phyloP scores from a whole-genome alignment of 2,329 filamentous ascomycete genomes.

The Fusarium sambucinum region DNA sequence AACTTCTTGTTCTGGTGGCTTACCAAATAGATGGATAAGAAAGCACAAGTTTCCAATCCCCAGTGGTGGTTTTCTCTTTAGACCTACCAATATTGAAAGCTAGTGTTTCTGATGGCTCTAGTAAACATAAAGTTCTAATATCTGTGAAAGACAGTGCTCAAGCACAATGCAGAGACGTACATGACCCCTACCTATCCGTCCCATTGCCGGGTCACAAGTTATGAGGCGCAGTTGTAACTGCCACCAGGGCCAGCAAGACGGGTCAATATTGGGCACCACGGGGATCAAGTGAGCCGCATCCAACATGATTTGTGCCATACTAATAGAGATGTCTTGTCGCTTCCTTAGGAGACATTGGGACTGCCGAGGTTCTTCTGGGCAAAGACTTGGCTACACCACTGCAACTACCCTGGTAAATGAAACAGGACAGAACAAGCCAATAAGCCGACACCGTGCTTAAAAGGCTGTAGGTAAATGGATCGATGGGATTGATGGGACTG shows the following conservation, averaged over 20 bases:
- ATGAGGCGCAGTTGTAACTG: not conserved
- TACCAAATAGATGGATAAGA: not conserved
- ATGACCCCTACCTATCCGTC: not conserved
- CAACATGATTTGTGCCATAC: conserved; percentile 10
- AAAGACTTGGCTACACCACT: conserved; percentile 72
- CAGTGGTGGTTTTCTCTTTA: too few species aligned
- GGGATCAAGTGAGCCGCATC: conserved; percentile 68
- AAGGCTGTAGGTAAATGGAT: not conserved
- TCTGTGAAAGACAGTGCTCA: not conserved
- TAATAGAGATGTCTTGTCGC: conserved; percentile 15
- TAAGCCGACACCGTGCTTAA: conserved; percentile 1
- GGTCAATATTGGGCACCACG: conserved; percentile 80
- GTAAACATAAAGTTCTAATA: not conserved
- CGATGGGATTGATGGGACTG: conserved; percentile 3
- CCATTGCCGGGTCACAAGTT: not conserved
- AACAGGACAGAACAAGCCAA: conserved; percentile 19
- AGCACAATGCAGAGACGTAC: not conserved
- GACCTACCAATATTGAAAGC: not conserved
- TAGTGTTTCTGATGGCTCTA: not conserved
- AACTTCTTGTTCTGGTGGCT: not conserved
- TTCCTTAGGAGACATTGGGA: conserved; percentile 72
- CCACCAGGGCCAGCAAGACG: conserved; percentile 64
- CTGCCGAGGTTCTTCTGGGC: conserved; percentile 73
- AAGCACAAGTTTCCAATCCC: not conserved
- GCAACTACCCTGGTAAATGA: conserved; percentile 71